Conservation (phyloP, 176 grass and related monocot genomes). For the Musa beccarii region DNA sequence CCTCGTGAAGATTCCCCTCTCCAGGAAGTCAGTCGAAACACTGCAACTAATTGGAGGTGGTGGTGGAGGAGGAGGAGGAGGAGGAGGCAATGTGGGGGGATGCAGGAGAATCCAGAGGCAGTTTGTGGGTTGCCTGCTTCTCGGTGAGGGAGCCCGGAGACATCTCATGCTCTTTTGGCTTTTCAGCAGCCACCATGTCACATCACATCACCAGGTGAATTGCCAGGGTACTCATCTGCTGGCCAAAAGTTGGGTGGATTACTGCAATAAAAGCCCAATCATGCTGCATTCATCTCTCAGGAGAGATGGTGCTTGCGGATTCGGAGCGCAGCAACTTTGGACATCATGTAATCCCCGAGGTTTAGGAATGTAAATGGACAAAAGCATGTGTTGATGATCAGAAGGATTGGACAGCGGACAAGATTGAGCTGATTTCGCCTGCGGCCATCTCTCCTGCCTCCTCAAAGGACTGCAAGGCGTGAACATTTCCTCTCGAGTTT, state of each 20-base stretch:
- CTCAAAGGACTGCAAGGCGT: too few relatives aligned
- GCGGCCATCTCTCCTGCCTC: not conserved
- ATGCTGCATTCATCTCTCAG: not conserved
- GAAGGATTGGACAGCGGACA: not conserved
- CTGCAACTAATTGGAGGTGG: not conserved
- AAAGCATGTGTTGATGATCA: not conserved
- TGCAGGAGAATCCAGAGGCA: not conserved
- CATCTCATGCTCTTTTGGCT: not conserved
- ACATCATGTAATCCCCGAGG: not conserved
- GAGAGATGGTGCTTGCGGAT: not conserved
- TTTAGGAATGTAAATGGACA: not conserved
- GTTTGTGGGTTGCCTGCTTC: not conserved
- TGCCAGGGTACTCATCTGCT: not conserved
- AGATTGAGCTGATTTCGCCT: not conserved
- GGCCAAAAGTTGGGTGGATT: not conserved
- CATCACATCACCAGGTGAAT: conserved; percentile 7
- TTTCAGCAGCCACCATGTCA: not conserved
- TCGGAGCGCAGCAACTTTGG: not conserved
- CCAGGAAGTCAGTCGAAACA: not conserved
- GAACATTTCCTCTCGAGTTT: too few relatives aligned
- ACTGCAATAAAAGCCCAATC: not conserved
- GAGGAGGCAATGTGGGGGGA: not conserved
- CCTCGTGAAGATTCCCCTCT: too few relatives aligned
- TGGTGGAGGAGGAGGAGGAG: not conserved
- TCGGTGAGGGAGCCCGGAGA: not conserved